Evolutionary conservation across 2,329 filamentous ascomycete genomes (phyloP), one percentile per base, ranked within the genome.

Genomic region (Alternaria solani): DNA sequence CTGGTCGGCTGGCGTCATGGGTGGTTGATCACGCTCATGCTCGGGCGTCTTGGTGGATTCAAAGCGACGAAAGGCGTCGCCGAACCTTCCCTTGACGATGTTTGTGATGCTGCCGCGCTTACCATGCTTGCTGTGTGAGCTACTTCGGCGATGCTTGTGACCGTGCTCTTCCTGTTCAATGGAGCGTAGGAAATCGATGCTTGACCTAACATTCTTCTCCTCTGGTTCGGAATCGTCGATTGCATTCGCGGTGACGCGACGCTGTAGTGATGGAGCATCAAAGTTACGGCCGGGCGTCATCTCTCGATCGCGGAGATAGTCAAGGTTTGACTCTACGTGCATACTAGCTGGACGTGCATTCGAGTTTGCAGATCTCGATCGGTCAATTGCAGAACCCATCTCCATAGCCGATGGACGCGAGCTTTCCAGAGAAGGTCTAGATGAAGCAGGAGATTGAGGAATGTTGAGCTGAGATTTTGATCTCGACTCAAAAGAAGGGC

Each of bases 51-150:
- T 70, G 14, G 57, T 60, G 11, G 82, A 84, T 77, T 99, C 95
- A 68, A 98, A 98, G 6, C 91, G 87, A 73, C 94, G 93, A 81
- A 98, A 97, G 3, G 94, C 94, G 71, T 97, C 94, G 0, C 94
- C 93, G 76, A 98, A 97, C 68, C 91, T 93, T 25, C 93, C 92
- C 5, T 89, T 90, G n/a, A 97, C 83, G 38, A 96, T 88, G 58
- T 85, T 87, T 12, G 87, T 85, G 64, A 96, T 79, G 76, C 92
- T 95, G 1, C 89, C 85, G 11, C 91, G 87, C 76, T 96, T 96
- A 25, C 81, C 77, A 65, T 89, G 87, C 69, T 87, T 89, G 25
- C 83, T 81, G 51, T 84, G 85, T 62, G 86, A 88, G 64, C 79
- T 83, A 59, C 83, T 87, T 38, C 82, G 78, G 34, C 87, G 83